Base-by-base conservation (phyloP, 805 yeast species). In the Teunomyces pallodes region DNA sequence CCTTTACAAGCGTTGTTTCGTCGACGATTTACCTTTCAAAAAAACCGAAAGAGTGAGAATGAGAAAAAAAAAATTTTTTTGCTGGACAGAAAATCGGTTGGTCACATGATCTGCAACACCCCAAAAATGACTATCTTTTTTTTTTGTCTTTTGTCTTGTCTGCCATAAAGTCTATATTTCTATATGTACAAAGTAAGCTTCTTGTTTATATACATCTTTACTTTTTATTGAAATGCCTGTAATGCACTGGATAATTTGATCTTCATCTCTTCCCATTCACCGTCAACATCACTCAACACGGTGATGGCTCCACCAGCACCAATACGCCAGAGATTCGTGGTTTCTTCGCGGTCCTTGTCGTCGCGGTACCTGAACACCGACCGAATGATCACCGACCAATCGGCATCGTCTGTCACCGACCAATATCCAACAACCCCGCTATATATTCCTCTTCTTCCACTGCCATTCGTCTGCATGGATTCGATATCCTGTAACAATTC, bases 251-350 rank as follows among this genome's bases (percentile, higher is more conserved):
- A 82, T 29, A 94, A 69, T 65, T 94, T 94, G 9, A 86, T 70
- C 42, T 76, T 65, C 96, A 94, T 86, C 62, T 94, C 99, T 28
- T 89, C 90, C 86, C 94, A 88, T 65, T 94, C 99, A 2, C 85
- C 92, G 20, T 80, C 81, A n/a, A 75, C 71, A 24, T 88, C 82
- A 61, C 97, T 89, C 51, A 94, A 71, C 2, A 90, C 91, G 0
- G 98, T 94, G 40, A 94, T 83, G 13, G 98, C 99, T 3, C 99
- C 99, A 12, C 99, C 99, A 6, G 99, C 99, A 1, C 99, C 99
- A 46, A 92, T 81, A 52, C 90, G 74, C 96, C 96, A 94, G 5
- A 69, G 59, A 7, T 63, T 60, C 17, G 43, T 46, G 9, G 30
- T 44, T 3, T 36, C 48, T n/a, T 46, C 52, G 42, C 70, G 63